phyloP scores from a whole-genome alignment of 371 early-diverging fungal genomes.

The Smittium culicis region DNA sequence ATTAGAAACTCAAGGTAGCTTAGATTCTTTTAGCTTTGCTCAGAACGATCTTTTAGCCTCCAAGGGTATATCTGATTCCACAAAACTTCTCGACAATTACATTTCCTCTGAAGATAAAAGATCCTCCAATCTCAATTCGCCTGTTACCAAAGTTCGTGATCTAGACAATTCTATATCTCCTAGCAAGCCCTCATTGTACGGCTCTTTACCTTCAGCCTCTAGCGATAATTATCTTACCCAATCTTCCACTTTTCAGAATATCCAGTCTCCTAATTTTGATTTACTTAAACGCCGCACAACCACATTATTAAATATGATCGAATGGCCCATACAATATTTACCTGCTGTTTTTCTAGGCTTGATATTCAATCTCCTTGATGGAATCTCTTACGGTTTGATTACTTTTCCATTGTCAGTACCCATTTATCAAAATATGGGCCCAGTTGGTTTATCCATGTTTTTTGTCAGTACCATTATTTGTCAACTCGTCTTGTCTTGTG shows the following conservation, averaged over 20 bases:
- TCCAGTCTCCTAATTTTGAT: background rate
- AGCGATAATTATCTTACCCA: background rate
- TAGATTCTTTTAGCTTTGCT: background rate
- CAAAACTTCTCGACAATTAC: constrained; percentile 1
- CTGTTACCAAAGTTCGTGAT: background rate
- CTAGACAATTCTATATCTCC: background rate
- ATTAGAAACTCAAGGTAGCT: background rate
- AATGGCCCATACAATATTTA: constrained; percentile 40
- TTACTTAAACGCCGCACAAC: background rate
- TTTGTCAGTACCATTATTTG: constrained; percentile 64
- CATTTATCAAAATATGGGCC: constrained; percentile 62
- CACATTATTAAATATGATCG: background rate
- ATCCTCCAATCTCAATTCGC: background rate
- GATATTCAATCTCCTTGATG: constrained; percentile 81
- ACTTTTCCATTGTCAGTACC: constrained; percentile 72
- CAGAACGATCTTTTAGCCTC: background rate
- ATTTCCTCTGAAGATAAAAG: background rate
- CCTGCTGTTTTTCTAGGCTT: constrained; percentile 85
- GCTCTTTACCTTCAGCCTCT: too few species aligned
- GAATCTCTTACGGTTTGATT: constrained; percentile 84
- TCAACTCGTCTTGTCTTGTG: constrained; percentile 68
- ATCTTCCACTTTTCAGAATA: background rate
- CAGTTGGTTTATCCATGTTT: constrained; percentile 88
- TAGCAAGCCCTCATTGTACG: too few species aligned
- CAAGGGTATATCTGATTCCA: background rate